Conservation (phyloP, 2,329 filamentous ascomycete species). For the Dryadomyces quercivorus region DNA sequence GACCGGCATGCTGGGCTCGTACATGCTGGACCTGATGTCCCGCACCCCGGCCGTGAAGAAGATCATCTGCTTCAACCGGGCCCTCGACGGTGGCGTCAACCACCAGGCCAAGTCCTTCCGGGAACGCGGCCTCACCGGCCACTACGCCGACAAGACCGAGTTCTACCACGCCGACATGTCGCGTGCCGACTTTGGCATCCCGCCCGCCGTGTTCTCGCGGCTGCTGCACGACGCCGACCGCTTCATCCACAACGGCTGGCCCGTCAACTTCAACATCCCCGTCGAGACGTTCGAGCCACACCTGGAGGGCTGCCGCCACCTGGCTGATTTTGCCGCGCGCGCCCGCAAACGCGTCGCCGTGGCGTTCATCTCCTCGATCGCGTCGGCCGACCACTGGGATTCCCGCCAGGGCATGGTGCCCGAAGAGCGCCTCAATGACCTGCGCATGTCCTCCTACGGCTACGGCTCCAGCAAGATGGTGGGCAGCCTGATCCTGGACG, state of each 20-base stretch:
- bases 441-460: constrained; percentile 20
- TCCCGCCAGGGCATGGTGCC: constrained; percentile 19
- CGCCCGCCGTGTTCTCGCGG: constrained; percentile 18
- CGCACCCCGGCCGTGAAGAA: constrained; percentile 16
- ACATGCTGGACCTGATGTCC: constrained; percentile 28
- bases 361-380: constrained; percentile 31
- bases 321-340: constrained; percentile 28
- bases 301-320: constrained; percentile 34
- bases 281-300: constrained; percentile 36
- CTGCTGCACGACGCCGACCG: constrained; percentile 28
- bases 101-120: constrained; percentile 24
- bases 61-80: constrained; percentile 35
- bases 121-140: background rate
- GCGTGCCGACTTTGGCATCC: constrained; percentile 34
- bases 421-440: constrained; percentile 24
- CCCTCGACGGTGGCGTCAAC: constrained; percentile 23
- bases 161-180: constrained; percentile 38
- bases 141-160: constrained; percentile 15
- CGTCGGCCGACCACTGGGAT: constrained; percentile 18
- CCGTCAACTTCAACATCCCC: constrained; percentile 40
- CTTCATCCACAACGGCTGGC: constrained; percentile 44
- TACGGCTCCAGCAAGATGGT: constrained; percentile 33
- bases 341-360: constrained; percentile 24
- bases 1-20: constrained; percentile 35
- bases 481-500: constrained; percentile 28